Conservation (phyloP, 2,329 filamentous ascomycete genomes). For the Botrytis cinerea region DNA sequence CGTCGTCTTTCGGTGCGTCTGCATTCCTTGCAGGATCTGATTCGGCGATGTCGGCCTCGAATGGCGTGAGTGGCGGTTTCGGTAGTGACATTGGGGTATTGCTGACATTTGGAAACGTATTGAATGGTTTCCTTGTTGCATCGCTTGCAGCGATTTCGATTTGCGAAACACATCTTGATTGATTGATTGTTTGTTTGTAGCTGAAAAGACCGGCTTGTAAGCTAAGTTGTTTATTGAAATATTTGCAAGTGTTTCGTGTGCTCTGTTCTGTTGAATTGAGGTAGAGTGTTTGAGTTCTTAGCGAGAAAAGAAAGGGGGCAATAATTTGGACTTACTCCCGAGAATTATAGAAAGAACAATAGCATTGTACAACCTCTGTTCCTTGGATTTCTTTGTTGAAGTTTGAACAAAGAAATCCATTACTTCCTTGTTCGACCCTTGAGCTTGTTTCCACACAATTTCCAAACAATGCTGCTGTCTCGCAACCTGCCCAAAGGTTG, state of each 20-base stretch:
- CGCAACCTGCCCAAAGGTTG: background rate
- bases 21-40: background rate
- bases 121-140: background rate
- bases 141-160: background rate
- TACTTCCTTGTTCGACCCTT: background rate
- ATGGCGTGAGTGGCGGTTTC: background rate
- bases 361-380: background rate
- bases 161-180: conserved; percentile 11
- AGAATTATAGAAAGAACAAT: background rate
- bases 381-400: background rate
- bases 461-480: conserved; percentile 1
- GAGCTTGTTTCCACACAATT: background rate
- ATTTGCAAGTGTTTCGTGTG: background rate
- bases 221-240: background rate
- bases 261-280: background rate
- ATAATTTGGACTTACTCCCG: background rate
- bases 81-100: background rate
- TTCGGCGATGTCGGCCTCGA: conserved; percentile 6
- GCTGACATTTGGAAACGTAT: background rate
- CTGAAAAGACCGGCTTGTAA: background rate
- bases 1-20: background rate
- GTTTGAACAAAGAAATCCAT: rapidly evolving
- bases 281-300: background rate
- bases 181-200: background rate
- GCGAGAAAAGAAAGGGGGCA: background rate